Base-by-base conservation (phyloP, 768 basidiomycete species). In the Mrakia gelida region DNA sequence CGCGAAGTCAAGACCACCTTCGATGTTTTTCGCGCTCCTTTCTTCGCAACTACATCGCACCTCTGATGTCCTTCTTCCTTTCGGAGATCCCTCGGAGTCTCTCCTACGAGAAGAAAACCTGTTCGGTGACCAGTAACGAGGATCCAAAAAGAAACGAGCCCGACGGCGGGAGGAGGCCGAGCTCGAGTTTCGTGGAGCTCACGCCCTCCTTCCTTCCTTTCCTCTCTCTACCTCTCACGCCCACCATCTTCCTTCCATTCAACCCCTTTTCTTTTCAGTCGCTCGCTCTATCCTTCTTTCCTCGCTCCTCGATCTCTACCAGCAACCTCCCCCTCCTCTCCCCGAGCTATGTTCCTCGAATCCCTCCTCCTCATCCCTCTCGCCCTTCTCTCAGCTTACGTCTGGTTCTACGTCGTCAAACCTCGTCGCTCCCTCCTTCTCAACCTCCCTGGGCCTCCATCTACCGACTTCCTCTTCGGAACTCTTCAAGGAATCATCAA, bases 401-500 rank as follows among this genome's bases (percentile, higher is more conserved):
- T 70, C 67, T 41, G 41, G 26, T 41, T 34, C 26, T 70, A 38
- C 67, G 8, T 70, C 67, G 34, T 70, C 32, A 70, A 34, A 21
- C 67, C 67, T 38, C 34, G 67, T 3, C 67, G 67, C 8, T 70
- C 67, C 4, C 34, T 70, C 34, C 38, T 70, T 13, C 67, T 70
- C 38, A 70, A 70, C 38, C 67, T 70, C 34, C 67, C 67, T 13
- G 67, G 67, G 3, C 67, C 67, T 43, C 9, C 34, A 21, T 43
- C 67, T 38, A 30, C 18, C 34, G 21, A 13, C 21, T 15, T 70
- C 34, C 9, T 72, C 28, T 52, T 72, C 28, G 71, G 71, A 13
- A 28, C 26, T 18, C 71, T 72, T 28, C 11, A 45, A 4, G 18
- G 23, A 9, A 72, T 72, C 49, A 49, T 72, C 75, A 75, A 65